Conservation (phyloP, 768 basidiomycete species). For the Zangia roseola region DNA sequence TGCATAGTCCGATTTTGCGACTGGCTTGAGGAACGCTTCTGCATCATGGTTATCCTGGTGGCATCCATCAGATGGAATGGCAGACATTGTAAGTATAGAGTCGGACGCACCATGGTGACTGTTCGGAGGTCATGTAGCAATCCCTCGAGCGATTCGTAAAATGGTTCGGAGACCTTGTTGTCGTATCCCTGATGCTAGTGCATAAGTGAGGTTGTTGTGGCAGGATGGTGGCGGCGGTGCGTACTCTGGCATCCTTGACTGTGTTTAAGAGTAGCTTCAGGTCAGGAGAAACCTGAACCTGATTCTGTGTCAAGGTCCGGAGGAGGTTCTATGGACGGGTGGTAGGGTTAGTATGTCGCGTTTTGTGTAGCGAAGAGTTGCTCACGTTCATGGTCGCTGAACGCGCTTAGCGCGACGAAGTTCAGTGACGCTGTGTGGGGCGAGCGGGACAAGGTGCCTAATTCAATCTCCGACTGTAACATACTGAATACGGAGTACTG, state of each 20-base stretch:
- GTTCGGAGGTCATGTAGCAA: constrained; percentile 82
- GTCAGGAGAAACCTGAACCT: constrained; percentile 64
- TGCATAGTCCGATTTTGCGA: constrained; percentile 84
- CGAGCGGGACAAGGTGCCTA: constrained; percentile 30
- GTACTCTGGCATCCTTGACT: constrained; percentile 86
- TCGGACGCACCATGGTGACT: constrained; percentile 57
- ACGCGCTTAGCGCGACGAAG: constrained; percentile 29
- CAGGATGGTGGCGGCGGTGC: constrained; percentile 33
- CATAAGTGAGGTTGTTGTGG: constrained; percentile 19
- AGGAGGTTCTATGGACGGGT: constrained; percentile 70
- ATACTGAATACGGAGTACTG: no score
- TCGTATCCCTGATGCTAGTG: constrained; percentile 53
- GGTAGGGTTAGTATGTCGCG: constrained; percentile 3
- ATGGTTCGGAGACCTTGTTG: constrained; percentile 77
- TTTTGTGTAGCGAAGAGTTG: neutral
- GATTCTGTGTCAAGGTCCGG: constrained; percentile 79
- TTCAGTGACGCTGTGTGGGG: constrained; percentile 31
- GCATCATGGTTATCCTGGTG: constrained; percentile 82
- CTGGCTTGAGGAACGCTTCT: constrained; percentile 91
- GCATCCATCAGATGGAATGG: constrained; percentile 26
- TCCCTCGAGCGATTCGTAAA: constrained; percentile 92
- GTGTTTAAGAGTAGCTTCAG: constrained; percentile 78
- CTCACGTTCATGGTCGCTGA: constrained; percentile 27
- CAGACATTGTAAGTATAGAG: constrained; percentile 19
- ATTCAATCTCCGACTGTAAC: constrained; percentile 31